Evolutionary conservation across 768 basidiomycete genomes (phyloP).

Genomic region (Trametes sanguinea): DNA sequence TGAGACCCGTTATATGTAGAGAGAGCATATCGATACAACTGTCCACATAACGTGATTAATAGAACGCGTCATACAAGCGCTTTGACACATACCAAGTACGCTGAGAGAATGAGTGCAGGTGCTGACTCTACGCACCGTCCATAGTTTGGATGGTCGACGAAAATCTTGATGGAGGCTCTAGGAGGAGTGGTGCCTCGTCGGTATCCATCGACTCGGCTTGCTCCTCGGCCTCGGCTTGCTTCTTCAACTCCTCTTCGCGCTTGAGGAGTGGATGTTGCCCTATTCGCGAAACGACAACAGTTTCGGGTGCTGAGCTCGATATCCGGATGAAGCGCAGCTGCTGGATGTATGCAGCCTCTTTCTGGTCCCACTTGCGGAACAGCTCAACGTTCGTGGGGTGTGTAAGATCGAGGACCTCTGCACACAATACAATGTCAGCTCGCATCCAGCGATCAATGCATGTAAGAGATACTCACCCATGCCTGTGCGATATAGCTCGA

Average conservation of each 20-base stretch:
- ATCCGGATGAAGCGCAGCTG: slow-evolving; percentile 78
- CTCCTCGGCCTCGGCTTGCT: not conserved
- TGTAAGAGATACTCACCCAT: slow-evolving; percentile 55
- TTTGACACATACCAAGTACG: not conserved
- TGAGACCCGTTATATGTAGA: not conserved
- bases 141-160: slow-evolving; percentile 42
- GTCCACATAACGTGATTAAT: not conserved
- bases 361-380: slow-evolving; percentile 79
- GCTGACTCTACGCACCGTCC: slow-evolving; percentile 32
- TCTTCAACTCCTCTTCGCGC: slow-evolving; percentile 8
- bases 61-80: not conserved
- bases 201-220: slow-evolving; percentile 30
- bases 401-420: slow-evolving; percentile 82
- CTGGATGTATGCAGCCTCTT: slow-evolving; percentile 68
- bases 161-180: slow-evolving; percentile 37
- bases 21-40: slow-evolving; percentile 6
- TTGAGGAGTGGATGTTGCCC: slow-evolving; percentile 55
- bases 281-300: slow-evolving; percentile 54
- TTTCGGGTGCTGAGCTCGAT: slow-evolving; percentile 53
- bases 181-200: slow-evolving; percentile 30
- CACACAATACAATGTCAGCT: not conserved
- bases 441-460: slow-evolving; percentile 1
- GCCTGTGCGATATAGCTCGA: slow-evolving; percentile 76
- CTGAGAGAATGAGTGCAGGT: not conserved
- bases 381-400: slow-evolving; percentile 67